A percentile compares a stretch with the other conserved stretches of the same genome.
Conservation (phyloP, 1,284 basidiomycete genomes). For the Neonothopanus nambi region DNA sequence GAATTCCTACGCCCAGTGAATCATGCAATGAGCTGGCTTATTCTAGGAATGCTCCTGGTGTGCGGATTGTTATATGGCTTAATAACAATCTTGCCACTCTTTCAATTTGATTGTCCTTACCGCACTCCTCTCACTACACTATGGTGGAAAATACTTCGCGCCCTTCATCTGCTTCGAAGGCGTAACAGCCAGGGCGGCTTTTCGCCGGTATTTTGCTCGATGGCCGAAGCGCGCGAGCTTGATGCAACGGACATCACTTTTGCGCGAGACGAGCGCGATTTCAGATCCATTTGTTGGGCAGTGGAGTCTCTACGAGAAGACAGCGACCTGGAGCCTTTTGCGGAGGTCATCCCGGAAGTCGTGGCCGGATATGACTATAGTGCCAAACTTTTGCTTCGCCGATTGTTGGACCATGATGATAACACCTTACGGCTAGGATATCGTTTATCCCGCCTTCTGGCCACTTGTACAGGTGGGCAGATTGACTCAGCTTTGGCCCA, state of each 20-base stretch:
- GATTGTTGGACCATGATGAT: constrained; percentile 31
- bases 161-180: constrained; percentile 26
- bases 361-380: constrained; percentile 38
- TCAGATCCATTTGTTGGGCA: constrained; percentile 32
- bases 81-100: constrained; percentile 33
- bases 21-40: constrained; percentile 29
- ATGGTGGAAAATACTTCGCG: constrained; percentile 32
- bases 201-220: constrained; percentile 16
- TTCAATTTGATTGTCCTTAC: constrained; percentile 36
- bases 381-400: constrained; percentile 34
- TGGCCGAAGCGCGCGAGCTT: constrained; percentile 30
- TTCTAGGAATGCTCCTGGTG: constrained; percentile 29
- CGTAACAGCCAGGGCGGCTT: constrained; percentile 21
- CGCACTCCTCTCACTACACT: constrained; percentile 36
- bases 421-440: constrained; percentile 30
- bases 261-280: constrained; percentile 32
- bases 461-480: constrained; percentile 28
- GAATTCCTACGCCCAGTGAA: constrained; percentile 37
- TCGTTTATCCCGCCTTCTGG: constrained; percentile 34
- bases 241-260: constrained; percentile 30
- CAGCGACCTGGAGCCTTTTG: constrained; percentile 35
- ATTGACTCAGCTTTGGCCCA: constrained; percentile 24
- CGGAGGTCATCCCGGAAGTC: constrained; percentile 35
- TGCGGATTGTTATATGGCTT: constrained; percentile 31
- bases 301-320: constrained; percentile 34